Percentiles rank a stretch among this genome's conserved stretches.
Evolutionary conservation across 208 protist species (phyloP).

Genomic region (Trypanosoma lewisi): DNA sequence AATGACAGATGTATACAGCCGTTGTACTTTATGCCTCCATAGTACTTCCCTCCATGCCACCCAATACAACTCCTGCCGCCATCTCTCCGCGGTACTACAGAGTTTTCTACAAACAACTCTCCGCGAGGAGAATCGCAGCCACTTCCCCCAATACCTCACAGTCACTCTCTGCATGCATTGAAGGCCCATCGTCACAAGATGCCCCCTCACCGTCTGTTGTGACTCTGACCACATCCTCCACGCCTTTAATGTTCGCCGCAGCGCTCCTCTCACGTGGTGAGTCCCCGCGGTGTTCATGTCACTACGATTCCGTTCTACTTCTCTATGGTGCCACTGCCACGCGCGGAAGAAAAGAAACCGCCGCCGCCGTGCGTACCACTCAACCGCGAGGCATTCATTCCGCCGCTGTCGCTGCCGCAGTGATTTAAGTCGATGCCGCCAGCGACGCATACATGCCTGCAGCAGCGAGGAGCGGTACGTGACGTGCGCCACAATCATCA

Average conservation of each 20-base stretch:
- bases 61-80: background rate
- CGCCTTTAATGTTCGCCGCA: background rate
- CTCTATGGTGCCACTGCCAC: slow-evolving; percentile 53
- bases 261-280: background rate
- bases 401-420: slow-evolving; percentile 14
- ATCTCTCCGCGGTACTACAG: background rate
- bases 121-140: background rate
- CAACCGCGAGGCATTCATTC: slow-evolving; percentile 27
- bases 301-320: background rate
- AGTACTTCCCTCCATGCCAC: background rate
- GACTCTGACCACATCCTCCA: background rate
- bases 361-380: slow-evolving; percentile 34
- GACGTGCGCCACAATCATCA: slow-evolving; percentile 46
- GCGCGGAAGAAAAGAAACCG: slow-evolving; percentile 56
- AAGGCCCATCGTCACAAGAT: background rate
- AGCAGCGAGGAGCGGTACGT: slow-evolving; percentile 31
- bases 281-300: background rate
- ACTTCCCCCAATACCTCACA: background rate
- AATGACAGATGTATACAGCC: background rate
- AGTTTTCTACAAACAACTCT: background rate
- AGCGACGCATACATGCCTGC: slow-evolving; percentile 20
- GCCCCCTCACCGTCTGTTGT: no score
- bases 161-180: background rate
- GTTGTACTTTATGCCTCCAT: background rate
- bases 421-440: slow-evolving; percentile 12